Evolutionary conservation across 1,284 basidiomycete genomes (phyloP).

Genomic region (Naganishia albida): DNA sequence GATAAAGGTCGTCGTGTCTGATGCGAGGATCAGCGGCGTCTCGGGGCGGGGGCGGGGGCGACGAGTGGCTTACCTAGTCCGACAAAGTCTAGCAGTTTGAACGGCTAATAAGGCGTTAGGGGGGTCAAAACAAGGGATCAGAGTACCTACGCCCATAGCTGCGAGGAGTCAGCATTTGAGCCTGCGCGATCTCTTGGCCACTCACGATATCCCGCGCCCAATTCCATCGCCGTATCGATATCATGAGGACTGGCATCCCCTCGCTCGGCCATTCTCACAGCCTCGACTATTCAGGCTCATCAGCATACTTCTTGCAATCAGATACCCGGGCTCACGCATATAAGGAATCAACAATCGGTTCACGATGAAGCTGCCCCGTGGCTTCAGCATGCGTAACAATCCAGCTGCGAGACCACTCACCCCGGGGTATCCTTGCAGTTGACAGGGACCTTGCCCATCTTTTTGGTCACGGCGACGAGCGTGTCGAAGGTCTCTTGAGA

Average conservation of each 20-base stretch:
- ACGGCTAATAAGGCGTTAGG: constrained; percentile 54
- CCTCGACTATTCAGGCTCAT: constrained; percentile 55
- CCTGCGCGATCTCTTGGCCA: constrained; percentile 23
- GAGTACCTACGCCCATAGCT: constrained; percentile 52
- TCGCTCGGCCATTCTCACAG: constrained; percentile 61
- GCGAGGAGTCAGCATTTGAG: background rate
- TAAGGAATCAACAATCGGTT: constrained; percentile 60
- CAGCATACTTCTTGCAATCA: background rate
- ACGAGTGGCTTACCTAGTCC: constrained; percentile 46
- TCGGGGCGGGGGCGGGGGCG: background rate
- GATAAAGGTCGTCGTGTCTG: constrained; percentile 56
- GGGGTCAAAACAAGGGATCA: too few relatives aligned
- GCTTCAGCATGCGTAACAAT: constrained; percentile 1
- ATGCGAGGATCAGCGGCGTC: background rate
- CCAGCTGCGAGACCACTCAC: constrained; percentile 35
- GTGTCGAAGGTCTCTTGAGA: constrained; percentile 56
- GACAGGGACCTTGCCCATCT: constrained; percentile 61
- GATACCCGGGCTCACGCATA: constrained; percentile 50
- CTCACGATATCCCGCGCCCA: constrained; percentile 60
- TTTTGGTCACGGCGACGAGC: constrained; percentile 56
- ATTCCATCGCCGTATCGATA: constrained; percentile 63
- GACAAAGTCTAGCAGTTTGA: constrained; percentile 61
- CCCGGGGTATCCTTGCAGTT: constrained; percentile 61
- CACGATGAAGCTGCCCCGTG: constrained; percentile 55
- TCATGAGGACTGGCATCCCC: constrained; percentile 62